Conservation (phyloP, 2,329 filamentous ascomycete species). For the Helotiales sp. region DNA sequence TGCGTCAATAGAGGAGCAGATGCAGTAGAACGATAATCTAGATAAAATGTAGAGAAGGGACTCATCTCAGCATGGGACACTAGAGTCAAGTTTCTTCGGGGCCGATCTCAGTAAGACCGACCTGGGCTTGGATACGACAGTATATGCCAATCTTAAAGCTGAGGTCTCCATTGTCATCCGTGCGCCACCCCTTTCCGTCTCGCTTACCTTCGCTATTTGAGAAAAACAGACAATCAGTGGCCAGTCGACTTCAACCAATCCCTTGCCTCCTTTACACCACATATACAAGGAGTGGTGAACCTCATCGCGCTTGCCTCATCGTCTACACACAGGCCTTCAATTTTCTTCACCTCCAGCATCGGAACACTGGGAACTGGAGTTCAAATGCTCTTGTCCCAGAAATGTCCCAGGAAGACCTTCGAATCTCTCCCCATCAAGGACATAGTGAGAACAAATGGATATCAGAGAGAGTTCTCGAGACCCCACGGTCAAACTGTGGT, state of each 20-base stretch:
- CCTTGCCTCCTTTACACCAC: conserved; percentile 37
- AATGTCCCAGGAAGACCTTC: conserved; percentile 34
- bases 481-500: neutral
- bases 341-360: conserved; percentile 31
- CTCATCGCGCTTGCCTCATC: conserved; percentile 34
- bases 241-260: conserved; percentile 40
- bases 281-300: conserved; percentile 41
- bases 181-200: neutral
- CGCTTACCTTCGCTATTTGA: neutral
- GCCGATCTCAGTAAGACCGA: conserved; percentile 47
- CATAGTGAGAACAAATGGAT: conserved; percentile 5
- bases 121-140: conserved; percentile 45
- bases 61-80: conserved; percentile 21
- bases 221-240: conserved; percentile 29
- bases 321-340: conserved; percentile 12
- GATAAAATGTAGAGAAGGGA: conserved; percentile 40
- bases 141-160: conserved; percentile 20
- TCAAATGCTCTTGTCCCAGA: conserved; percentile 37
- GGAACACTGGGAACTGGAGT: conserved; percentile 23
- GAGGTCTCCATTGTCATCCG: conserved; percentile 26
- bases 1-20: conserved; percentile 46
- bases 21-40: conserved; percentile 14
- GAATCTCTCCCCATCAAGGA: neutral
- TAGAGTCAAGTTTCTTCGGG: conserved; percentile 47
- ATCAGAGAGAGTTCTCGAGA: neutral